Conservation (phyloP, 805 yeast genomes). For the Suhomyces sp. region DNA sequence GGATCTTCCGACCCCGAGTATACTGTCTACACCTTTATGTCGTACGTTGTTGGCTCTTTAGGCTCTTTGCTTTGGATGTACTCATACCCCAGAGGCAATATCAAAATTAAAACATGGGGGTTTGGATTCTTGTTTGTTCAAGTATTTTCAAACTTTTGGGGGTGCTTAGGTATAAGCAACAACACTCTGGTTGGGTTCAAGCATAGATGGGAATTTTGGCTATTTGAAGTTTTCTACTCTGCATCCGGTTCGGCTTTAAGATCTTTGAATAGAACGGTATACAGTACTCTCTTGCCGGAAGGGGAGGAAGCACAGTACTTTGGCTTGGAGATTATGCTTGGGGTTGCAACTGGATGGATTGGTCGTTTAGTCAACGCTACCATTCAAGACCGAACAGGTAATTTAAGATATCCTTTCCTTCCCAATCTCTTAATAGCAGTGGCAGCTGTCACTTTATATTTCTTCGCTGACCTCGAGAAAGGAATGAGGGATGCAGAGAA, state of each 20-base stretch:
- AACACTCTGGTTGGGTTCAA: slow-evolving; percentile 34
- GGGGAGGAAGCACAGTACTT: slow-evolving; percentile 44
- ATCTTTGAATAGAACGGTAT: slow-evolving; percentile 34
- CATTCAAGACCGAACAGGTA: slow-evolving; percentile 38
- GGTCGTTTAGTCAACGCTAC: slow-evolving; percentile 37
- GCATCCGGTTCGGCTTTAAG: slow-evolving; percentile 34
- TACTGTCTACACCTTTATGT: slow-evolving; percentile 37
- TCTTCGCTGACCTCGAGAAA: slow-evolving; percentile 26
- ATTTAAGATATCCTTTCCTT: slow-evolving; percentile 36
- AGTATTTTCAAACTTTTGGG: slow-evolving; percentile 37
- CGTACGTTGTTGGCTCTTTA: slow-evolving; percentile 29
- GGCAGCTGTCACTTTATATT: slow-evolving; percentile 23
- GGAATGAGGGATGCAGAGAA: slow-evolving; percentile 28
- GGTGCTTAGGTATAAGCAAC: slow-evolving; percentile 31
- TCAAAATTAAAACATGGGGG: slow-evolving; percentile 36
- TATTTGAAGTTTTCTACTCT: slow-evolving; percentile 36
- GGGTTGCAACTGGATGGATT: slow-evolving; percentile 42
- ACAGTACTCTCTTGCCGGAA: slow-evolving; percentile 37
- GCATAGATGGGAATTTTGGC: slow-evolving; percentile 44
- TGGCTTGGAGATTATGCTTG: slow-evolving; percentile 40
- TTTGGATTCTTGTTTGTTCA: slow-evolving; percentile 29
- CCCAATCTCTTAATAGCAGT: slow-evolving; percentile 32
- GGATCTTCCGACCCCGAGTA: slow-evolving; percentile 38
- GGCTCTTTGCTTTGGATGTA: slow-evolving; percentile 40
- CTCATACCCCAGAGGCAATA: slow-evolving; percentile 21